Base-by-base conservation (phyloP, 495 filamentous ascomycete genomes). In the Schizothecium vesticola region DNA sequence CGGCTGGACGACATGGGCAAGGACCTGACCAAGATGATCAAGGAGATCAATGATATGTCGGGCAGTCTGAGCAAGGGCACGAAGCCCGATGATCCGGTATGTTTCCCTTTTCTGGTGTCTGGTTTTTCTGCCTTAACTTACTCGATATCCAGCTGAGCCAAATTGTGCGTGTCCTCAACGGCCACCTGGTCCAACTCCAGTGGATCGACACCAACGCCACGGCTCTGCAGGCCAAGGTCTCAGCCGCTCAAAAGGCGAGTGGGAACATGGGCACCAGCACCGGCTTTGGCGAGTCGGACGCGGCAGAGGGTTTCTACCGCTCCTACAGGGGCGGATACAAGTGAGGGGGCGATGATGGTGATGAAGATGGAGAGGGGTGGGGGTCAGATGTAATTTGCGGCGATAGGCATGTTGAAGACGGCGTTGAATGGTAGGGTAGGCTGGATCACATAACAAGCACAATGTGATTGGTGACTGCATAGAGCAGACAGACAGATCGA, bases 151-250 rank as follows among this genome's bases (percentile, higher is more conserved):
- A 97, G 92, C 86, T 99, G 72, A 93, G 92, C 29, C 90, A 95
- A 76, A 96, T 99, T 71, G 93, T 99, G 60, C 89, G 89, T 63
- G 92, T 99, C 56, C 88, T 99, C 65, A 99, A 99, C 76, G 86
- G 90, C 57, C 95, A 99, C 77, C 86, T 98, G 55, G 85, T 87
- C 19, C 90, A 94, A 74, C 84, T 99, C 60, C 93, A 97, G 79
- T 88, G 89, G 81, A 96, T 99, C 75, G 94, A 99, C 76, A 86
- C 88, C 64, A 92, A 91, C 65, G 90, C 94, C 19, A 83, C 85
- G n/a, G 87, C 89, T 13, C 84, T 97, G 23, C 89, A 93, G 75
- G 81, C 85, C 56, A 94, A 94, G 83, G 90, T 97, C 59, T 75
- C 77, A 16, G 88, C 88, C 22, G 91, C 93, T 60, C 92, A 96